Conservation (phyloP, 116 monocot species). For the Papilionanthe hybrid region DNA sequence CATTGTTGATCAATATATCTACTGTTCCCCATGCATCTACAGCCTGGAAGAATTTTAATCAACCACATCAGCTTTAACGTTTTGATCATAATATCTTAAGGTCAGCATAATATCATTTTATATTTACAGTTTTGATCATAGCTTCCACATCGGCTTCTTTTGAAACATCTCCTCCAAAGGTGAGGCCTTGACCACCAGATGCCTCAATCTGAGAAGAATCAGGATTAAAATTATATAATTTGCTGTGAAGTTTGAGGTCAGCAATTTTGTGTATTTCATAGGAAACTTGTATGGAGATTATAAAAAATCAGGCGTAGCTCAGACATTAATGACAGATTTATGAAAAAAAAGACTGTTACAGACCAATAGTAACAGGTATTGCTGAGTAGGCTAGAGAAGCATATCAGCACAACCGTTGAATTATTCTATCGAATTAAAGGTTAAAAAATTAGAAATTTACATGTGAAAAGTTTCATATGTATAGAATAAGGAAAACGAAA, state of each 20-base stretch:
- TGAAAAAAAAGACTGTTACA: not conserved
- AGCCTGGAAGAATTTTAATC: constrained; percentile 48
- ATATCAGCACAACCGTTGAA: not conserved
- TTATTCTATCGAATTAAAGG: not conserved
- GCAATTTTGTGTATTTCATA: not conserved
- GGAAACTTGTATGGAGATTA: not conserved
- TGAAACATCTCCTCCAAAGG: constrained; percentile 95
- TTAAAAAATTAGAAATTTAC: not conserved
- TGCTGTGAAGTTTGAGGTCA: not conserved
- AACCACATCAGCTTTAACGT: constrained; percentile 4
- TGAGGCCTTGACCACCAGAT: constrained; percentile 76
- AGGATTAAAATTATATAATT: not conserved
- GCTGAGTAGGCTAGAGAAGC: too few relatives aligned
- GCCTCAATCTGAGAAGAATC: constrained; percentile 60
- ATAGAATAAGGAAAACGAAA: too few relatives aligned
- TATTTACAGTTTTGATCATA: constrained; percentile 85
- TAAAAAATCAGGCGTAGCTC: not conserved
- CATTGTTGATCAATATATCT: constrained; percentile 93
- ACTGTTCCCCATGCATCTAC: constrained; percentile 96
- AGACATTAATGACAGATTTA: not conserved
- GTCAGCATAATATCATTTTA: not conserved
- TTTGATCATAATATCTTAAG: not conserved
- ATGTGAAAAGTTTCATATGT: too few relatives aligned
- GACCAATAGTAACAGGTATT: too few relatives aligned
- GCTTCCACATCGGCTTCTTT: constrained; percentile 83